These are phyloP conservation scores for Candida sanyaensis DNA, from an alignment of 1,139 yeast species.

Conservation along the genomic window DNA sequence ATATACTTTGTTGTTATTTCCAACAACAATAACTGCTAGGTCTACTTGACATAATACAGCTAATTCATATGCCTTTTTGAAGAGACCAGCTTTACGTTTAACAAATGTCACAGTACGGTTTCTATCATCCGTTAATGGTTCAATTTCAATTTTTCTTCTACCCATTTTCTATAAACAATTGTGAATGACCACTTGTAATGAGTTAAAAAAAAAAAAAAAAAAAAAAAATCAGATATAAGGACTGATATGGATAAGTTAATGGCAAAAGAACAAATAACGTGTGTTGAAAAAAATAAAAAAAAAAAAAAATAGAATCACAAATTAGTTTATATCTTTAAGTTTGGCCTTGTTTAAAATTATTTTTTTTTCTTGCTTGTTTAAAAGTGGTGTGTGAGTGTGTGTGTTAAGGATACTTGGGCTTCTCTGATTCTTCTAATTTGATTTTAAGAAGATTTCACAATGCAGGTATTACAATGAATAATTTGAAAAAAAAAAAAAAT, in stretches of 20 bases:
- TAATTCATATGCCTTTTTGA: slow-evolving; percentile 94
- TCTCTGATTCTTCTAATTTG: too few species aligned
- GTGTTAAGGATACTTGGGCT: too few species aligned
- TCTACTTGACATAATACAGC: slow-evolving; percentile 93
- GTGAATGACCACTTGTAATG: not conserved
- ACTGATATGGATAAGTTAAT: not conserved
- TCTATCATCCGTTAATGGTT: slow-evolving; percentile 88
- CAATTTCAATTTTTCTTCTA: slow-evolving; percentile 92
- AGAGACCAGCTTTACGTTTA: slow-evolving; percentile 91
- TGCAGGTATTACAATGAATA: too few species aligned
- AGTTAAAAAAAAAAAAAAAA: not conserved
- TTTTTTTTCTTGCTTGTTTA: too few species aligned
- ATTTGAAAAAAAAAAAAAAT: not conserved
- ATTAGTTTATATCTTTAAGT: too few species aligned
- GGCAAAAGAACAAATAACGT: too few species aligned
- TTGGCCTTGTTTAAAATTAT: too few species aligned
- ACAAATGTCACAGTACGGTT: slow-evolving; percentile 88
- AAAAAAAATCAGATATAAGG: not conserved
- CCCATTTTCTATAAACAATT: slow-evolving; percentile 58
- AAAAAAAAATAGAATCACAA: too few species aligned
- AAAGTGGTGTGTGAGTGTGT: too few species aligned
- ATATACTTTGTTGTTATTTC: slow-evolving; percentile 78
- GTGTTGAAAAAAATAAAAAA: too few species aligned
- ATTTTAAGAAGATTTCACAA: too few species aligned
- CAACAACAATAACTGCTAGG: slow-evolving; percentile 84